These are phyloP conservation scores for Fragaria ananassa DNA, from an alignment of 306 rosid genomes.

Conservation along the genomic window DNA sequence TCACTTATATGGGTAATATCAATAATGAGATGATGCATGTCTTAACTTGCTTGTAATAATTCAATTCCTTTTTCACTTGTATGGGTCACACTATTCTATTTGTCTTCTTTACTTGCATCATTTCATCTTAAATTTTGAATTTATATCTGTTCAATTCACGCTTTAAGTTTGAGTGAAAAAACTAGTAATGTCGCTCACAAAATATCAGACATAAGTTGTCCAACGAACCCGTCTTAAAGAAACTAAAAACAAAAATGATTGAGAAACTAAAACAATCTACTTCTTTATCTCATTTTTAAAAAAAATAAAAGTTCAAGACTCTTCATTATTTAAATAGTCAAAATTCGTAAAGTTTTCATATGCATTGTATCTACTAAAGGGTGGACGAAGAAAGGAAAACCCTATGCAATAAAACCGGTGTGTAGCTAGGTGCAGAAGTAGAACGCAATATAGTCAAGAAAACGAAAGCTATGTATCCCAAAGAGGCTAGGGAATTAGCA, in stretches of 20 bases:
- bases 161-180: no score
- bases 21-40: no score
- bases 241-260: background rate
- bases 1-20: no score
- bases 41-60: no score
- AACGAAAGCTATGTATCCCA: conserved; percentile 39
- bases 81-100: no score
- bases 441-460: conserved; percentile 48
- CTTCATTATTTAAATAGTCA: background rate
- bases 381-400: background rate
- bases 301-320: background rate
- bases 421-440: conserved; percentile 33
- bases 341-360: background rate
- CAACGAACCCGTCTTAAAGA: background rate
- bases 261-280: background rate
- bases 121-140: no score
- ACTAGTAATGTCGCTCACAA: no score
- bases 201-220: background rate
- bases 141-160: background rate
- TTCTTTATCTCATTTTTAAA: background rate
- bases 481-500: conserved; percentile 1
- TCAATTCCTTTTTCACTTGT: background rate
- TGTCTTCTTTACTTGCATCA: no score
- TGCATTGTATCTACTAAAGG: background rate
- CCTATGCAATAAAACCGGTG: no score